Evolutionary conservation across 306 rosid genomes (phyloP).

Genomic region (Geum urbanum): DNA sequence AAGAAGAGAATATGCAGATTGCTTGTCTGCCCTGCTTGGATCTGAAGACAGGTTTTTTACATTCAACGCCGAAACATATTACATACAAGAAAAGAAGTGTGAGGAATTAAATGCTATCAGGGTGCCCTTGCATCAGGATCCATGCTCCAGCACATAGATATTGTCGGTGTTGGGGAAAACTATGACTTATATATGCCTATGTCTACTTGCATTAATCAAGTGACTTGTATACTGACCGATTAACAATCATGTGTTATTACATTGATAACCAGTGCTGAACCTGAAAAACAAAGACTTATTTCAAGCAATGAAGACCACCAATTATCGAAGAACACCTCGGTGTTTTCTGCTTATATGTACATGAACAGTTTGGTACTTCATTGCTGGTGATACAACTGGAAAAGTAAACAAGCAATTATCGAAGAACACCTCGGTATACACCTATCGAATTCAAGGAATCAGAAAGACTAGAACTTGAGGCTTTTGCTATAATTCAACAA

Average conservation of each 20-base stretch:
- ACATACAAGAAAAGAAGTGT: not conserved
- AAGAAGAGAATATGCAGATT: slow-evolving; percentile 76
- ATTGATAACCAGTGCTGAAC: not conserved
- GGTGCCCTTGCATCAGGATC: slow-evolving; percentile 91
- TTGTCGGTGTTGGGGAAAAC: slow-evolving; percentile 76
- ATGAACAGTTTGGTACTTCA: not conserved
- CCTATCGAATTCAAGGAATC: not conserved
- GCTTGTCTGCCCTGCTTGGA: slow-evolving; percentile 79
- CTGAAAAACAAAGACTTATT: not conserved
- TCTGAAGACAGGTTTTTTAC: slow-evolving; percentile 69
- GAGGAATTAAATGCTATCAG: slow-evolving; percentile 40
- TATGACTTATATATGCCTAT: slow-evolving; percentile 67
- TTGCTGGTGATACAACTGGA: not conserved
- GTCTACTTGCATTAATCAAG: too few relatives aligned
- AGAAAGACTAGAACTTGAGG: not conserved
- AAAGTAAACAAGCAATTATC: too few relatives aligned
- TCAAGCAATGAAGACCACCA: not conserved
- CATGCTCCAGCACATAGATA: slow-evolving; percentile 97
- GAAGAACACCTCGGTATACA: too few relatives aligned
- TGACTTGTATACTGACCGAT: not conserved
- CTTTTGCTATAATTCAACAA: not conserved
- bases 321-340: not conserved
- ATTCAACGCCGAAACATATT: slow-evolving; percentile 22
- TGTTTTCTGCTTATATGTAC: not conserved
- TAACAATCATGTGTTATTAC: not conserved